Evolutionary conservation across 1,284 basidiomycete species (phyloP).

Genomic region (Austroboletus novae-zelandiae): DNA sequence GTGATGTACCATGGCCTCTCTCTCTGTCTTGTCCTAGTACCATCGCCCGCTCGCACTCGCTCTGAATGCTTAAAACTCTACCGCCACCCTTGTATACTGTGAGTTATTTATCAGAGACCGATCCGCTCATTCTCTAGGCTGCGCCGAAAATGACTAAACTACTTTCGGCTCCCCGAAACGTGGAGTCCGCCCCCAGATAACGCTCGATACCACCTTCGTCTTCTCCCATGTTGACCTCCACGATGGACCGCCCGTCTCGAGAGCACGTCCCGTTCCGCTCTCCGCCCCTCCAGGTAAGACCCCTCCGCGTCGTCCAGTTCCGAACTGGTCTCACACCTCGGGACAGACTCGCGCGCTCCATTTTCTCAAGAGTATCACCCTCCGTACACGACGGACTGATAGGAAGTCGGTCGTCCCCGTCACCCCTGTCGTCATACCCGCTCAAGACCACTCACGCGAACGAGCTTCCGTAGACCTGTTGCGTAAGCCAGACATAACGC

Average conservation of each 20-base stretch:
- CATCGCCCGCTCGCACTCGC: too few relatives aligned
- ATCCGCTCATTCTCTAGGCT: background rate
- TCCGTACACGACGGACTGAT: slow-evolving; percentile 25
- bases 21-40: background rate
- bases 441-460: slow-evolving; percentile 22
- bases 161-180: slow-evolving; percentile 30
- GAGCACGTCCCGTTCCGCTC: slow-evolving; percentile 27
- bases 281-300: slow-evolving; percentile 31
- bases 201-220: slow-evolving; percentile 8
- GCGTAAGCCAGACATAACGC: slow-evolving; percentile 47
- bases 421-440: slow-evolving; percentile 15
- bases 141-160: slow-evolving; percentile 19
- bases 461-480: slow-evolving; percentile 34
- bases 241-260: slow-evolving; percentile 24
- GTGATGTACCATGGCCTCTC: slow-evolving; percentile 4
- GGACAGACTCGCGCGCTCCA: slow-evolving; percentile 37
- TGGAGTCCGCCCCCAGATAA: slow-evolving; percentile 21
- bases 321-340: slow-evolving; percentile 9
- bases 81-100: background rate
- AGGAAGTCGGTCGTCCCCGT: slow-evolving; percentile 22
- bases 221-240: slow-evolving; percentile 15
- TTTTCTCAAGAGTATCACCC: slow-evolving; percentile 39
- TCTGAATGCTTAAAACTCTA: too few relatives aligned
- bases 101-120: background rate
- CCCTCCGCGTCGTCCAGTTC: slow-evolving; percentile 9